phyloP scores from a whole-genome alignment of 345 rosid species.

The Pistacia integerrima region DNA sequence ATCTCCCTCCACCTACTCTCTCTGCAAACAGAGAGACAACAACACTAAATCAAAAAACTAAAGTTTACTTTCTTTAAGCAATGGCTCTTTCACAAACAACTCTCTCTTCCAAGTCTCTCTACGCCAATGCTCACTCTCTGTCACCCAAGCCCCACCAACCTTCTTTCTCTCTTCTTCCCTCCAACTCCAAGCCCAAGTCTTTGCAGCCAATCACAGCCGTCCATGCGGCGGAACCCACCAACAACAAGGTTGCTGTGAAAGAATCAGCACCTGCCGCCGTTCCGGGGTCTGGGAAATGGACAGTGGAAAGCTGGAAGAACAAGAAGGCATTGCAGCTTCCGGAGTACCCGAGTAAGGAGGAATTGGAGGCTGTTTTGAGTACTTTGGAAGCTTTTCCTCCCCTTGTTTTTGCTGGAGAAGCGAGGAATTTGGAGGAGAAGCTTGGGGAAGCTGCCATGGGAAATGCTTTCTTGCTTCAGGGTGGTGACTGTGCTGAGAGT shows the following conservation, averaged over 20 bases:
- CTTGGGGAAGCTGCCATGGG: slow-evolving; percentile 52
- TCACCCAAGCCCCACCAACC: slow-evolving; percentile 29
- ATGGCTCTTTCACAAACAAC: slow-evolving; percentile 65
- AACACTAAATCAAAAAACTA: too few species aligned
- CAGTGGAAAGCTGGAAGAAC: slow-evolving; percentile 48
- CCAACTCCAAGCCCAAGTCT: slow-evolving; percentile 34
- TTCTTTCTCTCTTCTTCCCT: slow-evolving; percentile 31
- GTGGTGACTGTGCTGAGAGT: slow-evolving; percentile 66
- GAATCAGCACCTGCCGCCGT: slow-evolving; percentile 13
- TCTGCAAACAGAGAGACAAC: not conserved
- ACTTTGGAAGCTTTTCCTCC: slow-evolving; percentile 53
- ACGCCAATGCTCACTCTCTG: slow-evolving; percentile 35
- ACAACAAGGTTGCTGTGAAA: slow-evolving; percentile 30
- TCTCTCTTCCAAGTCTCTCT: slow-evolving; percentile 51
- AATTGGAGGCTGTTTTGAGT: slow-evolving; percentile 45
- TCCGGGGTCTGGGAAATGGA: slow-evolving; percentile 36
- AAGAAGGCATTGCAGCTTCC: slow-evolving; percentile 52
- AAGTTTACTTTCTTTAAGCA: not conserved
- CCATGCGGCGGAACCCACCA: slow-evolving; percentile 51
- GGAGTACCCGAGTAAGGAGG: slow-evolving; percentile 44
- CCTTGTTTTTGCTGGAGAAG: slow-evolving; percentile 56
- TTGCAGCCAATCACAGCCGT: slow-evolving; percentile 34
- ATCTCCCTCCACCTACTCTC: not conserved
- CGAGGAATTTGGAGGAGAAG: slow-evolving; percentile 50
- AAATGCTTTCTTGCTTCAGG: slow-evolving; percentile 56